phyloP scores from a whole-genome alignment of 306 rosid genomes.

The Alnus glutinosa region DNA sequence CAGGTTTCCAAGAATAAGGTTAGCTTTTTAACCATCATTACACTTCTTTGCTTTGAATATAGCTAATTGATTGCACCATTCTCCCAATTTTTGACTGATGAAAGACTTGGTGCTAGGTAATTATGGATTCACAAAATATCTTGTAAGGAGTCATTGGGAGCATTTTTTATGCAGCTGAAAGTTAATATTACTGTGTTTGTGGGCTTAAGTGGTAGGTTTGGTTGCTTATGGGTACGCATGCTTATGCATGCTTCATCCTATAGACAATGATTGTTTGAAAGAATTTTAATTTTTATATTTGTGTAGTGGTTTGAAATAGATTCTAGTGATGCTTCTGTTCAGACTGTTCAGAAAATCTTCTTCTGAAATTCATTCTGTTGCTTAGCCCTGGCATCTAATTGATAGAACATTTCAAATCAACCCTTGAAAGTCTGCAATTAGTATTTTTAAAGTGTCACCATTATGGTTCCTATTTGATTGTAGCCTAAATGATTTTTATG shows the following conservation, averaged over 20 bases:
- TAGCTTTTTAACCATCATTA: conserved; percentile 19
- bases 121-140: background rate
- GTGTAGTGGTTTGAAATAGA: background rate
- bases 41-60: background rate
- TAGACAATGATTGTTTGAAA: too few species aligned
- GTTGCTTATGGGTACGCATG: background rate
- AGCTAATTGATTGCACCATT: background rate
- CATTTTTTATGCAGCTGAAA: background rate
- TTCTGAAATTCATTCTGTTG: background rate
- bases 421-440: background rate
- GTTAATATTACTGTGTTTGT: background rate
- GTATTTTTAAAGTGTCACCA: background rate
- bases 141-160: background rate
- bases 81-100: conserved; percentile 5
- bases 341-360: background rate
- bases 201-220: background rate
- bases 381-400: background rate
- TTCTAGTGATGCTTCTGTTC: background rate
- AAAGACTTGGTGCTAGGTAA: background rate
- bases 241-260: too few species aligned
- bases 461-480: background rate
- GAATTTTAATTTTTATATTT: background rate
- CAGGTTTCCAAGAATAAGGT: conserved; percentile 52
- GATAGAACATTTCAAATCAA: background rate
- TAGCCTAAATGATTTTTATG: background rate